Conservation (phyloP, 2,329 filamentous ascomycete genomes). For the Cordyceps farinosa region DNA sequence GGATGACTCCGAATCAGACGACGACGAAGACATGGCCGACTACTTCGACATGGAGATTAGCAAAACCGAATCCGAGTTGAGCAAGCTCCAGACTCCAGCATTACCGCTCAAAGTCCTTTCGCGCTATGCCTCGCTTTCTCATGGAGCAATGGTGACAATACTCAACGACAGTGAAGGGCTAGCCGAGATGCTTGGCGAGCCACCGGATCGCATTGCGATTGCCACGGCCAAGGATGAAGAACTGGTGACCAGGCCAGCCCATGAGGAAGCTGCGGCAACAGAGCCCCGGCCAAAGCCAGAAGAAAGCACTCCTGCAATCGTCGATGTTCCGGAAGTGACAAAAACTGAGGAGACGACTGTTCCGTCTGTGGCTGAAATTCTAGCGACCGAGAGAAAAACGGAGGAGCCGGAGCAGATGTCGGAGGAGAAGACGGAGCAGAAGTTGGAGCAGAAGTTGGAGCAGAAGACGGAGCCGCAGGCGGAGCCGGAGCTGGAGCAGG, state of each 20-base stretch:
- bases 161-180: conserved; percentile 44
- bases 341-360: neutral
- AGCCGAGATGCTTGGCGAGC: conserved; percentile 39
- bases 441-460: neutral
- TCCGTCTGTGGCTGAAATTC: neutral
- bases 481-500: neutral
- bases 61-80: conserved; percentile 48
- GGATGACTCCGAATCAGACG: conserved; percentile 47
- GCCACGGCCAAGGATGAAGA: conserved; percentile 18
- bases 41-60: conserved; percentile 52
- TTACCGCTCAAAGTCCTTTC: conserved; percentile 40
- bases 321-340: neutral
- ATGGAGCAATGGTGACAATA: conserved; percentile 48
- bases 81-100: conserved; percentile 42
- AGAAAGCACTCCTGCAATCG: neutral
- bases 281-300: conserved; percentile 1
- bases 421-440: neutral
- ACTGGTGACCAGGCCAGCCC: neutral
- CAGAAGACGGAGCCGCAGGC: neutral
- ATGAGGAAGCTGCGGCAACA: neutral
- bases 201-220: conserved; percentile 34
- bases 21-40: conserved; percentile 57
- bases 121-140: conserved; percentile 45
- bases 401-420: neutral
- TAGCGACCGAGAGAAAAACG: neutral